Percentiles rank a stretch among this genome's conserved stretches.
Evolutionary conservation across 495 filamentous ascomycete genomes (phyloP).

Genomic region (Penicillium cataractarum): DNA sequence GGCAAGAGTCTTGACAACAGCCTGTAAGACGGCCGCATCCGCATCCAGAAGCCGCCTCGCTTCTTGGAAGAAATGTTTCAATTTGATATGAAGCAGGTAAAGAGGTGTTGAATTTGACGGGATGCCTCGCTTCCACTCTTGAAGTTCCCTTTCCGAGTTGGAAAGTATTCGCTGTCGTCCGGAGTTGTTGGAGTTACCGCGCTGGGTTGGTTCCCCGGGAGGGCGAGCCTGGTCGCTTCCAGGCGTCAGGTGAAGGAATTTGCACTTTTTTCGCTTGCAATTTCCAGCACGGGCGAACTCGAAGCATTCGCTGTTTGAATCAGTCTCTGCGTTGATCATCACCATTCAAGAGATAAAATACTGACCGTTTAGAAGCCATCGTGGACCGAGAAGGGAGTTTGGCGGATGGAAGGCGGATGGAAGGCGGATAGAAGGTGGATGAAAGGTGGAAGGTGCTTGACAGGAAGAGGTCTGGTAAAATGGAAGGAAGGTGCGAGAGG

Average conservation of each 20-base stretch:
- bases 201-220: background rate
- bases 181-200: background rate
- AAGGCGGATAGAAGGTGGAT: background rate
- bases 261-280: background rate
- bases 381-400: background rate
- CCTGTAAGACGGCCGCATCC: slow-evolving; percentile 29
- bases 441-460: background rate
- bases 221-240: background rate
- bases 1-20: slow-evolving; percentile 34
- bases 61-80: slow-evolving; percentile 23
- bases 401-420: too few species aligned
- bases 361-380: background rate
- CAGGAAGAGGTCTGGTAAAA: background rate
- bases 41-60: slow-evolving; percentile 29
- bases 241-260: background rate
- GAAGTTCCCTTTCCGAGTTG: background rate
- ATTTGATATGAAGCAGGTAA: background rate
- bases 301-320: background rate
- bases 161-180: background rate
- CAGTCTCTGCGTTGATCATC: background rate
- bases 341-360: background rate
- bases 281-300: background rate
- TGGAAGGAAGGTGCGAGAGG: background rate
- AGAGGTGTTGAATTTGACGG: background rate
- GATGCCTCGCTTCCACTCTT: background rate